phyloP scores from a whole-genome alignment of 768 basidiomycete species.

The Kwoniella mangroviensis region DNA sequence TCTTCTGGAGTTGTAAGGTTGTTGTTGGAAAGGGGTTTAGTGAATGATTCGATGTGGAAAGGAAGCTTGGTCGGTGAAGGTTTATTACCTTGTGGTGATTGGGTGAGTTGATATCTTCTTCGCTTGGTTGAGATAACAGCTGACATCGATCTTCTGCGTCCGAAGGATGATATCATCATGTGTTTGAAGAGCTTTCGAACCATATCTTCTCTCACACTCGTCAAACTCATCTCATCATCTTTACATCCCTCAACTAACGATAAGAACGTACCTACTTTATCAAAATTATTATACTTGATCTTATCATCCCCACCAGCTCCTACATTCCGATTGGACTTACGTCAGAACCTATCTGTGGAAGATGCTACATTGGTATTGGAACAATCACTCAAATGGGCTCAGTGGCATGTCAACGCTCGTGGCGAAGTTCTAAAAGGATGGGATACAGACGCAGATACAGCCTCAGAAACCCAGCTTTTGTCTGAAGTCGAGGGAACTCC shows the following conservation, averaged over 20 bases:
- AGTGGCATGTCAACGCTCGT: constrained; percentile 29
- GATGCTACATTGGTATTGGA: constrained; percentile 43
- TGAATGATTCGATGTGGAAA: constrained; percentile 44
- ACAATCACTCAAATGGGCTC: constrained; percentile 41
- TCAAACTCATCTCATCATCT: constrained; percentile 27
- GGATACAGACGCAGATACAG: constrained; percentile 19
- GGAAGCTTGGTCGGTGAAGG: constrained; percentile 41
- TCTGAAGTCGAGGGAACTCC: constrained; percentile 1
- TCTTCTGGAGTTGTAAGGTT: constrained; percentile 31
- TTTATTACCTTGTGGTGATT: constrained; percentile 45
- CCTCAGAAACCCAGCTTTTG: neutral
- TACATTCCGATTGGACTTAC: constrained; percentile 45
- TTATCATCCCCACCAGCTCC: constrained; percentile 40
- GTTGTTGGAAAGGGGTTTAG: constrained; percentile 31
- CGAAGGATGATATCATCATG: constrained; percentile 39
- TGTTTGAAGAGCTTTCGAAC: constrained; percentile 27
- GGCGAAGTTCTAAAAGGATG: constrained; percentile 29
- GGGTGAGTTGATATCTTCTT: too few species aligned
- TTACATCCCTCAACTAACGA: constrained; percentile 13
- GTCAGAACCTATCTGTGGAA: constrained; percentile 36
- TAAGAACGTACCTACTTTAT: neutral
- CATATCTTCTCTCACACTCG: constrained; percentile 35
- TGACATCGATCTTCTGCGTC: too few species aligned
- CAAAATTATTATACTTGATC: constrained; percentile 21
- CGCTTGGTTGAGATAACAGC: too few species aligned